A percentile compares a stretch with the other conserved stretches of the same genome.
phyloP scores from a whole-genome alignment of 2,329 filamentous ascomycete genomes.

The Fusarium sp. region DNA sequence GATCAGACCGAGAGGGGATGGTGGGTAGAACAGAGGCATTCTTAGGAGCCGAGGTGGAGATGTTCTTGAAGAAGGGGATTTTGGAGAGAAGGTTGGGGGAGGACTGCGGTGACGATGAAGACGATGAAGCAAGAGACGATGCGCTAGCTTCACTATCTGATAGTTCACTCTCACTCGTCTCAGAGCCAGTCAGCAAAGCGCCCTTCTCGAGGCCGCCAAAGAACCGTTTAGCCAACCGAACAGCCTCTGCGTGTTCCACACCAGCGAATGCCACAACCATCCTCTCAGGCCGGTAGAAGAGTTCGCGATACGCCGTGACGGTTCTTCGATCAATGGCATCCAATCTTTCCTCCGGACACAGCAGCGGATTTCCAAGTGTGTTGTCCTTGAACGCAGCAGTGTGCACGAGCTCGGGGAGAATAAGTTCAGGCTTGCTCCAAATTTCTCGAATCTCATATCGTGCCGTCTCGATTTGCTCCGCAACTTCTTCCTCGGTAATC shows the following conservation, averaged over 20 bases:
- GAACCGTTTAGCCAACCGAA: constrained; percentile 80
- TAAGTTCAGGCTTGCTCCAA: constrained; percentile 96
- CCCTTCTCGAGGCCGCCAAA: constrained; percentile 85
- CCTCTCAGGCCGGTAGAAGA: constrained; percentile 88
- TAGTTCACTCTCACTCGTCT: constrained; percentile 59
- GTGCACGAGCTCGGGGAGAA: constrained; percentile 93
- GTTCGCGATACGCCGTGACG: constrained; percentile 79
- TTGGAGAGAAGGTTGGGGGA: constrained; percentile 77
- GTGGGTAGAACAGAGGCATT: constrained; percentile 65
- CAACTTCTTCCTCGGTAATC: constrained; percentile 87
- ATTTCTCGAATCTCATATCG: constrained; percentile 97
- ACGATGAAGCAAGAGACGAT: constrained; percentile 45
- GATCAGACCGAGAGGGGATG: constrained; percentile 61
- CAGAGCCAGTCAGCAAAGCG: constrained; percentile 57
- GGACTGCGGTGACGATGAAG: constrained; percentile 55
- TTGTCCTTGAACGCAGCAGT: constrained; percentile 97
- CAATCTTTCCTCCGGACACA: constrained; percentile 88
- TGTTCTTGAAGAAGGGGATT: constrained; percentile 88
- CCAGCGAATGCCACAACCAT: constrained; percentile 97
- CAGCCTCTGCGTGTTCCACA: constrained; percentile 81
- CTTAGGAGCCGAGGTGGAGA: constrained; percentile 76
- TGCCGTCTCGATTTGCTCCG: constrained; percentile 87
- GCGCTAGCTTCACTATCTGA: constrained; percentile 49
- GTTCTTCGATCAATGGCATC: constrained; percentile 75
- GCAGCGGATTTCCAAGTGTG: constrained; percentile 89